phyloP scores from a whole-genome alignment of 169 alveolate genomes.

The Fabrea salina region DNA sequence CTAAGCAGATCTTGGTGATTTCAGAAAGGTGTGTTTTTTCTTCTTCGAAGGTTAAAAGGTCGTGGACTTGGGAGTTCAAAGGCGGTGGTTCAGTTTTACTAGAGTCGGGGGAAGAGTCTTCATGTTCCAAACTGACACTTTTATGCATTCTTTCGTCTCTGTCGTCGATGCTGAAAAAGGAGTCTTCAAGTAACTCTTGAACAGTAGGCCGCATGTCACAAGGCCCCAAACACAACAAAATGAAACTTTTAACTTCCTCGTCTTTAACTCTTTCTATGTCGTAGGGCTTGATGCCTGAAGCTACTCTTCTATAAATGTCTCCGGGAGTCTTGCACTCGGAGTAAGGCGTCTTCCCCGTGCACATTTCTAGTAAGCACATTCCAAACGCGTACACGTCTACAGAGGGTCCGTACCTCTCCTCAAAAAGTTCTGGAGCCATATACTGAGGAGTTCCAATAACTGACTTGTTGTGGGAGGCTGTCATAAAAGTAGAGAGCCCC shows the following conservation, averaged over 20 bases:
- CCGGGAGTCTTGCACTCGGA: constrained; percentile 69
- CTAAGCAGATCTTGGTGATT: too few species aligned
- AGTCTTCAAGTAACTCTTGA: background rate
- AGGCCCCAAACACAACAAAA: constrained; percentile 3
- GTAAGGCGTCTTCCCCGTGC: constrained; percentile 75
- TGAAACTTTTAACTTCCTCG: constrained; percentile 29
- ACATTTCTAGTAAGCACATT: constrained; percentile 83
- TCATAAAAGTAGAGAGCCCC: background rate
- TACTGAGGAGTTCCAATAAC: constrained; percentile 86
- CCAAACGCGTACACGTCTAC: constrained; percentile 85
- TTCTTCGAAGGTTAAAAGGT: too few species aligned
- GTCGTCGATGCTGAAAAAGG: background rate
- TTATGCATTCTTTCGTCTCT: too few species aligned
- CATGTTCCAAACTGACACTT: too few species aligned
- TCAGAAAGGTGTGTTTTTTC: too few species aligned
- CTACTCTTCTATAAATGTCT: constrained; percentile 35
- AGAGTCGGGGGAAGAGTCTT: too few species aligned
- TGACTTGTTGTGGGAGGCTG: constrained; percentile 25
- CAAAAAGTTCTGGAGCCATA: constrained; percentile 58
- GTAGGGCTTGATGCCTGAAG: constrained; percentile 65
- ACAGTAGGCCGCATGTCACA: constrained; percentile 10
- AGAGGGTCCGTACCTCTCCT: background rate
- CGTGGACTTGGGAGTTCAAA: too few species aligned
- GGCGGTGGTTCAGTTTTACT: too few species aligned
- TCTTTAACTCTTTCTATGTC: constrained; percentile 63